Percentiles rank a stretch among this genome's conserved stretches.
These are phyloP conservation scores for Nymphaea thermarum DNA, from an alignment of 164 flowering plant genomes.

Conservation along the genomic window DNA sequence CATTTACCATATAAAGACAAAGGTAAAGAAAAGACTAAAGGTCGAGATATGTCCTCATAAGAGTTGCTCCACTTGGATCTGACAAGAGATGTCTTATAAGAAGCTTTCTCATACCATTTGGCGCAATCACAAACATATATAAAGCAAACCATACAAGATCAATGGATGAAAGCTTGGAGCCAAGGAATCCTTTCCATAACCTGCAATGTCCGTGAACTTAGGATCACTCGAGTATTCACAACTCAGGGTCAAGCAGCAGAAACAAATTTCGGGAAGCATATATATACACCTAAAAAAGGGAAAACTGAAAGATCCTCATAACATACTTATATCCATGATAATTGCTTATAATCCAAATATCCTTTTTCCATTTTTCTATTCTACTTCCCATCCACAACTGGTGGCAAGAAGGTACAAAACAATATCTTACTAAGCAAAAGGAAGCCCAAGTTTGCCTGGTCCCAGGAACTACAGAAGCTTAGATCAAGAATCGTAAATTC, in stretches of 20 bases:
- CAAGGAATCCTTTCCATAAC: constrained; percentile 98
- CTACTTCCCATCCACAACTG: no score
- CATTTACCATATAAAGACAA: not conserved
- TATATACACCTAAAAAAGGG: not conserved
- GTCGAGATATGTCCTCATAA: constrained; percentile 74
- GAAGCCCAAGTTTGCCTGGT: no score
- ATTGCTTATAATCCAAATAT: no score
- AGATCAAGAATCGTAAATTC: no score
- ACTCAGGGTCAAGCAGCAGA: not conserved
- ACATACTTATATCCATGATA: no score
- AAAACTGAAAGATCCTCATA: no score
- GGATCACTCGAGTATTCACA: not conserved
- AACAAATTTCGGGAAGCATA: not conserved
- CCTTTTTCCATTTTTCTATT: no score
- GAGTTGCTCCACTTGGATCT: constrained; percentile 83
- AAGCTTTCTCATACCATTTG: constrained; percentile 63
- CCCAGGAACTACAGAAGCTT: no score
- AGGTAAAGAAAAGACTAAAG: constrained; percentile 15
- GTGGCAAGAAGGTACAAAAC: no score
- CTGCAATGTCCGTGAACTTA: constrained; percentile 28
- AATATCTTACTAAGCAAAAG: no score
- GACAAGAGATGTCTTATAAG: constrained; percentile 76
- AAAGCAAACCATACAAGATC: constrained; percentile 77
- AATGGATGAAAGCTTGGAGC: constrained; percentile 71
- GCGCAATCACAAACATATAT: constrained; percentile 90